Evolutionary conservation across 345 rosid species (phyloP), one percentile per base, ranked within the genome.

Genomic region (Triadica sebifera): DNA sequence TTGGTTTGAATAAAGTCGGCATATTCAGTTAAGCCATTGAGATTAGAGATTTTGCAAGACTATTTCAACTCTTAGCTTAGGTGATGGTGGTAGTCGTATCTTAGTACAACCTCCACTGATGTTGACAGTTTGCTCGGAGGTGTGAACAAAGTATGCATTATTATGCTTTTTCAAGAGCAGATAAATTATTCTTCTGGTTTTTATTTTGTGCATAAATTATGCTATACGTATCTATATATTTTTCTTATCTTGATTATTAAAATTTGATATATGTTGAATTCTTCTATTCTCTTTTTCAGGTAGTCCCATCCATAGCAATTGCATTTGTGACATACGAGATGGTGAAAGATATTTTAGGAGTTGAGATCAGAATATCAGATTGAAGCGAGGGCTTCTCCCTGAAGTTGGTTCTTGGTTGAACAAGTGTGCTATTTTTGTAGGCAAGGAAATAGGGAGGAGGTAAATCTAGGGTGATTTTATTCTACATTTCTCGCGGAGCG

Each of bases 261-360:
- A 9, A 4, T 41, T n/a, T 37, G 6, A 55, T 43, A 4, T 19
- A 19, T 19, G 5, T 41, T 6, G 5, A 41, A 19, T 17, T 19
- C 12, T 15, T 46, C 13, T 70, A 37, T 20, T 20, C 15, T 29
- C 8, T 52, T 49, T 69, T 81, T 38, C 84, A 93, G 99, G 98
- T 93, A 69, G 96, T 95, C 56, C 98, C 98, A 57, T 93, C 98
- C 25, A 91, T 95, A 77, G 91, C 99, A 59, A 80, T 93, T 15
- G 97, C 99, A 12, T 95, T 95, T 57, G 99, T 95, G 88, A 82
- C 99, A 13, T 95, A 91, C 6, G 99, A 95, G 86, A 75, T 80
- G 84, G 98, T 91, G 91, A 95, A 93, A 85, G 99, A 91, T 67
- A 70, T 95, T 55, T 81, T 93, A 80, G 99, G 98, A 78, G 99